Base-by-base conservation (phyloP, 1,284 basidiomycete genomes). In the Trametes versicolor region DNA sequence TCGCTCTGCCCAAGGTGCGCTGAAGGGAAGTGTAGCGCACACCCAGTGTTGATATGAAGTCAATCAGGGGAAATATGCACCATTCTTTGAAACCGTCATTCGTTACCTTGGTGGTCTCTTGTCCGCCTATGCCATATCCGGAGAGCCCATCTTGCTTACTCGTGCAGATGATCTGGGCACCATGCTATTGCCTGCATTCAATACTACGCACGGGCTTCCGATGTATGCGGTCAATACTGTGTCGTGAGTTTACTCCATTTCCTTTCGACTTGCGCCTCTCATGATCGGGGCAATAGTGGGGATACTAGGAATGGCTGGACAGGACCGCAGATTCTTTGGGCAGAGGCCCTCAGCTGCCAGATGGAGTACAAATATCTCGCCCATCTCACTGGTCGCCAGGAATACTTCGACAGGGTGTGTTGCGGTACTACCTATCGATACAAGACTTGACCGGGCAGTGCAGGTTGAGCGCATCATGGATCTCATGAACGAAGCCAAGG, bases 1-100 rank as follows among this genome's bases (percentile, higher is more conserved):
- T 92, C 69, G 79, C 83, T 47, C 75, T 81, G 70, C 65, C 77
- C 45, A 74, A 73, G 64, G 83, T 83, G 60, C 72, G 71, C 19
- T 2, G 41, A 15, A 19, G 15, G 29, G 4, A 41, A 15, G 5
- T 19, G 4, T 21, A 19, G 13, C 23, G 17, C 8, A 29, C 2
- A 2, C 4, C 5, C 4, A 23, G 41, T 5, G 45, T 45, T 29
- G 21, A 43, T 45, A 80, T 5, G 82, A 82, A 2, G 87, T 89
- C 71, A 89, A 71, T 81, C 92, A 19, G 60, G 90, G 90, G 91
- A 10, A 87, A 88, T 25, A 88, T 13, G 84, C 81, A 2, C 84
- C 84, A 0, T 89, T 91, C 71, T 93, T 93, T 71, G 92, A 94
- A 74, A 93, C 91, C 0, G 85, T 86, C 50, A 93, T 93, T 69